Base-by-base conservation (phyloP, 345 rosid species). In the Corchorus capsularis region DNA sequence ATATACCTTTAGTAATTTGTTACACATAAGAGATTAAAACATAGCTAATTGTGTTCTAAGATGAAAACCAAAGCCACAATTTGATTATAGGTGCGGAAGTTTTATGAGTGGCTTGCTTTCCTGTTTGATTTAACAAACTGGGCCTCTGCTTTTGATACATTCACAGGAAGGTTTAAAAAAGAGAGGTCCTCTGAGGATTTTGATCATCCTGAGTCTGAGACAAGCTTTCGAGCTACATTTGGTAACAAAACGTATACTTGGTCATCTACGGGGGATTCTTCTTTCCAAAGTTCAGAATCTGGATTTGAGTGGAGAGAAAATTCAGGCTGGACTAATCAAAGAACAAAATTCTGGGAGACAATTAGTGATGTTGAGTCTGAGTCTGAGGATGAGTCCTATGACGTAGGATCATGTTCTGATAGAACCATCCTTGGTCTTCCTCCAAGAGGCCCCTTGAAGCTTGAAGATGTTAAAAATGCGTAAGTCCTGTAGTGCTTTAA, bases 401-500 rank as follows among this genome's bases (percentile, higher is more conserved):
- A 69, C 0, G 75, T 83, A 22, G 96, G 96, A 66, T 87, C 94
- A 60, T 60, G 10, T 82, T 84, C 89, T 32, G 97, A 93, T 69
- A 87, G 96, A 81, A 81, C 49, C 41, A 78, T 81, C 68, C 88
- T 96, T 6, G 96, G 91, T 34, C 84, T 93, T 75, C 97, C 97
- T 78, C 71, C 85, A 47, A 75, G 62, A 3, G 98, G 94, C 81
- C 92, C 90, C 4, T 71, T 93, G 27, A 89, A 81, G 76, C 62
- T 89, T 13, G 93, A 81, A 66, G 98, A 90, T 80, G 99, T 96
- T 80, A 92, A 96, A 81, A 85, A 83, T 35, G 98, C 99, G 94
- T 89, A 80, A 75, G 96, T 76, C 45, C 53, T 54, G 53, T 1
- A 13, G 43, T 57, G 11, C 53, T 54, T 50, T 74, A 16, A 16